phyloP scores from a whole-genome alignment of 768 basidiomycete species.

The Podaxis sp. region DNA sequence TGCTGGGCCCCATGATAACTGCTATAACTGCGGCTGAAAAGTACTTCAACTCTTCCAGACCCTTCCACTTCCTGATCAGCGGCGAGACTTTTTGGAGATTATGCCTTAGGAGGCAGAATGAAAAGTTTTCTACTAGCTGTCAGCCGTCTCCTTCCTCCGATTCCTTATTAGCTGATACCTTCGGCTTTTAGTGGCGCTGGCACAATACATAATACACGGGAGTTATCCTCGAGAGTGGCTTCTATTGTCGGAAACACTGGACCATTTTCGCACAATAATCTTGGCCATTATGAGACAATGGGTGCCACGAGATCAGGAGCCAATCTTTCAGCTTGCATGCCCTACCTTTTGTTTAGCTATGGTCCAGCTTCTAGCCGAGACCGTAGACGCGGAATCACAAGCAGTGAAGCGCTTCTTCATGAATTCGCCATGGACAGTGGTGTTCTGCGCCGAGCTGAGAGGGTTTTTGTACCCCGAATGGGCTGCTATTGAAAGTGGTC shows the following conservation, averaged over 20 bases:
- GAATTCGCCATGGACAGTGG: constrained; percentile 49
- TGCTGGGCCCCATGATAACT: constrained; percentile 3
- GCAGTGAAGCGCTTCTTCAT: constrained; percentile 2
- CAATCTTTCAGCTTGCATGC: constrained; percentile 44
- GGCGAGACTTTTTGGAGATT: constrained; percentile 2
- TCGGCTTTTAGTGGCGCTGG: constrained; percentile 16
- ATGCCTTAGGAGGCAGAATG: background rate
- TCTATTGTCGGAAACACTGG: constrained; percentile 47
- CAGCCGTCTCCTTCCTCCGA: background rate
- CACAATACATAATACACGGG: constrained; percentile 19
- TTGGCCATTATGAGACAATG: constrained; percentile 43
- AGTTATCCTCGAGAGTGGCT: constrained; percentile 29
- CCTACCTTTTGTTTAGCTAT: constrained; percentile 50
- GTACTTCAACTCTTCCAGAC: background rate
- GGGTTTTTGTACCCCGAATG: constrained; percentile 15
- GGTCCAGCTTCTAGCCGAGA: constrained; percentile 22
- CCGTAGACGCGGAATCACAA: background rate
- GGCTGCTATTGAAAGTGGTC: background rate
- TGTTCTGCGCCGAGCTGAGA: constrained; percentile 35
- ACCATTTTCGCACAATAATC: constrained; percentile 45
- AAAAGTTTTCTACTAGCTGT: background rate
- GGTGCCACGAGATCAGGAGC: constrained; percentile 42
- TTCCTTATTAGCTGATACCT: background rate
- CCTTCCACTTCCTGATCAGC: background rate
- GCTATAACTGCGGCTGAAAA: constrained; percentile 3